Evolutionary conservation across 352 stramenopile genomes (phyloP), one percentile per base, ranked within the genome.

Genomic region (Pythium oligandrum): DNA sequence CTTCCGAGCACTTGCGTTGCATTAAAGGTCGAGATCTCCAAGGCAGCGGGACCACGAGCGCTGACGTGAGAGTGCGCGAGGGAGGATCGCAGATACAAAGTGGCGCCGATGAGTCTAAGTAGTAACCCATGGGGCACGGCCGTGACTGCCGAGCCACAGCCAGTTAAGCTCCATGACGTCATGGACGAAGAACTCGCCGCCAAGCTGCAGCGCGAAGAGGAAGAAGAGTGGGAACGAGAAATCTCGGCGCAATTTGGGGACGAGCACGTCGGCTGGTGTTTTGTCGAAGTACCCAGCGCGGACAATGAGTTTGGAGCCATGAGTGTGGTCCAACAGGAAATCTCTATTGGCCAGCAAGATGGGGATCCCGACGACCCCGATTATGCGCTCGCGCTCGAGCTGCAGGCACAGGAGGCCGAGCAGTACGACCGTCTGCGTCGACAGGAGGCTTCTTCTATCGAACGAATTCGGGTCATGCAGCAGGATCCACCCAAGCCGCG

Each of bases 311-410:
- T 70, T 48, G 78, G 78, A 56, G 75, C 81, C 59, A 88, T 88
- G 78, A 87, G 75, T 52, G 75, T 86, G 55, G 68, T 87, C 10
- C 73, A 88, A 49, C 78, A 88, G 61, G 73, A 88, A 51, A 71
- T 88, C 32, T 70, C 73, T 37, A 67, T 75, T 40, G 59, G 77
- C 49, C 62, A 79, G 51, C 53, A 59, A 2, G 50, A 55, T 7
- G 44, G 53, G 26, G 61, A 67, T 32, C 44, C 60, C 2, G 71
- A 80, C 38, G 78, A 88, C 55, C 73, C 78, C 36, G 78, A 88
- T 59, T 88, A 88, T 54, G 78, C 71, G n/a, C 83, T 88, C 46
- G 78, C 78, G 12, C 64, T 88, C 32, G 78, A 88, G 62, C 56
- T 88, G 34, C 78, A 88, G 51, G 75, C 78, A 0, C 78, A 88